phyloP scores from a whole-genome alignment of 495 filamentous ascomycete species.

The Trichocladium uniseriatum region DNA sequence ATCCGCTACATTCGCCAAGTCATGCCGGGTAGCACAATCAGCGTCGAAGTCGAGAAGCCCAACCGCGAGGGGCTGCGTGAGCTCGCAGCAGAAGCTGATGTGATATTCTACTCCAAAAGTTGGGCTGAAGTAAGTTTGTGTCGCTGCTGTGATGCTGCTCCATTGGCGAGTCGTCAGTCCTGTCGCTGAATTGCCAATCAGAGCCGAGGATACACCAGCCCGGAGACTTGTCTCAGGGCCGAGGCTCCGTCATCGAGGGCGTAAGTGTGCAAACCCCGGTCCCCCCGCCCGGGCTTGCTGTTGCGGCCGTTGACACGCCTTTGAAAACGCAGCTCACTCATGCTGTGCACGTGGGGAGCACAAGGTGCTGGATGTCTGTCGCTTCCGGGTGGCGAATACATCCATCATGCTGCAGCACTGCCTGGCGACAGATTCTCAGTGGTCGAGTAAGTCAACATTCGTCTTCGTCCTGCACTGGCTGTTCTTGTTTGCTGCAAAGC shows the following conservation, averaged over 20 bases:
- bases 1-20: conserved; percentile 46
- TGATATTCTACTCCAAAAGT: conserved; percentile 60
- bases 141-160: neutral
- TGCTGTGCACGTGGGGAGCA: conserved; percentile 61
- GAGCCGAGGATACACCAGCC: conserved; percentile 25
- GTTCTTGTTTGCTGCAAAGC: neutral
- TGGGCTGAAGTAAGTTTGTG: conserved; percentile 53
- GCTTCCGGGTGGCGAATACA: conserved; percentile 25
- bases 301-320: neutral
- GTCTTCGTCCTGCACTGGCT: neutral
- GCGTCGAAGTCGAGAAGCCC: conserved; percentile 65
- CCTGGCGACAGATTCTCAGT: conserved; percentile 33
- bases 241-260: conserved; percentile 21
- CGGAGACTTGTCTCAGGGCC: conserved; percentile 28
- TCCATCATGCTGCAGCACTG: conserved; percentile 39
- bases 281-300: neutral
- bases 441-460: conserved; percentile 49
- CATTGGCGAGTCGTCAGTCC: neutral
- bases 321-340: conserved; percentile 37
- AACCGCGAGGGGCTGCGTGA: conserved; percentile 49
- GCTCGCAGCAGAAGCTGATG: conserved; percentile 53
- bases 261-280: conserved; percentile 14
- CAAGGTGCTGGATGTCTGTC: conserved; percentile 47
- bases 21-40: conserved; percentile 43
- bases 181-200: conserved; percentile 8